Base-by-base conservation (phyloP, 352 stramenopile genomes). In the Pythium aquatile region DNA sequence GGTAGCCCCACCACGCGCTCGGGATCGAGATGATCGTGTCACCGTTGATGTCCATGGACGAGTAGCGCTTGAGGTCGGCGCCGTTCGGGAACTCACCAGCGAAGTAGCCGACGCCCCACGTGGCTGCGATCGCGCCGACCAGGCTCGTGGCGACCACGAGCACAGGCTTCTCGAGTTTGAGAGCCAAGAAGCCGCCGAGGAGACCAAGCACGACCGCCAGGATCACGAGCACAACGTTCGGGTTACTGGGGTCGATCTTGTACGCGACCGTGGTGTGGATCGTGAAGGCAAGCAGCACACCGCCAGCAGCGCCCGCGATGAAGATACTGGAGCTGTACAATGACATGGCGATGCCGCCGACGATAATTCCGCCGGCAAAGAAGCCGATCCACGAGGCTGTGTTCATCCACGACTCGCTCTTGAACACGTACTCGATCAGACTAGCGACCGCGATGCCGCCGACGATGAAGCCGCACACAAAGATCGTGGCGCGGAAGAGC, bases 71-170 rank as follows among this genome's bases (percentile, higher is more conserved):
- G 47, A 88, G 71, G 54, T 88, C 66, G 32, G 76, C 74, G 48
- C 69, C 70, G 29, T 62, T 86, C n/a, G 80, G 80, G 68, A 85
- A 89, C 42, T 72, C 55, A 53, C 80, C 78, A 1, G 74, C 77
- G 66, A 85, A 89, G 65, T 85, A 85, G 44, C 80, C 80, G 28
- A 88, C 55, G 33, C 78, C 78, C 49, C 75, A 79, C 16, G 81
- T 58, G 28, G 78, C 60, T 26, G 77, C 65, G 42, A 72, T 65
- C 0, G 80, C 66, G 14, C 80, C 80, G 6, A 78, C 64, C 13
- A 86, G 83, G 16, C 68, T 73, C 16, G 80, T 89, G 28, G 76
- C 73, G 32, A 87, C 55, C 33, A 89, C 77, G 0, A 89, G 59
- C 44, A 86, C 74, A 2, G 78, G 75, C n/a, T 78, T 79, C 55